Percentiles rank a stretch among this genome's conserved stretches.
These are phyloP conservation scores for Strombidium stylifer DNA, from an alignment of 73 alveolate species.

Conservation along the genomic window DNA sequence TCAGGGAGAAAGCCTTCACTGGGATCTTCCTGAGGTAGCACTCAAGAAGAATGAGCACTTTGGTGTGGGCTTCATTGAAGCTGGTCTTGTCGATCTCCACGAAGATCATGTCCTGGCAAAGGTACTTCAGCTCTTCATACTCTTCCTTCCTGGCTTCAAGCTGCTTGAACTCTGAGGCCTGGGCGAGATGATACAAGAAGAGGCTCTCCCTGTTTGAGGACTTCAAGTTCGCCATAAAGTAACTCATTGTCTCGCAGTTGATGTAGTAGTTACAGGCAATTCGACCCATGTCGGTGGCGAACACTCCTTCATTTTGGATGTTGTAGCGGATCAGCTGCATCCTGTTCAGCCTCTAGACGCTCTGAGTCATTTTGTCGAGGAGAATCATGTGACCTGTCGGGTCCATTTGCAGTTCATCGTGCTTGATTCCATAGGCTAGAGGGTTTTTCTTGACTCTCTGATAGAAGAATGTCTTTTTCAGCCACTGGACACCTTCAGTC, in stretches of 20 bases:
- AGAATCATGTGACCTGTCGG: slow-evolving; percentile 43
- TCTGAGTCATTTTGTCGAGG: slow-evolving; percentile 29
- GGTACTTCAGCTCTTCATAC: slow-evolving; percentile 74
- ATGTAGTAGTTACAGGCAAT: slow-evolving; percentile 98
- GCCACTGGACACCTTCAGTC: slow-evolving; percentile 96
- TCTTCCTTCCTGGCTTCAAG: slow-evolving; percentile 94
- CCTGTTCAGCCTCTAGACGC: slow-evolving; percentile 41
- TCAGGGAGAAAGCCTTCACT: slow-evolving; percentile 78
- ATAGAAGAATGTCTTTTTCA: slow-evolving; percentile 91
- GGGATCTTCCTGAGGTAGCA: slow-evolving; percentile 75
- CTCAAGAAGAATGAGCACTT: slow-evolving; percentile 84
- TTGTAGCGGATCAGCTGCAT: slow-evolving; percentile 46
- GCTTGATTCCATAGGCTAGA: slow-evolving; percentile 65
- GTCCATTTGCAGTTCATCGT: slow-evolving; percentile 20
- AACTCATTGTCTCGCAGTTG: slow-evolving; percentile 88
- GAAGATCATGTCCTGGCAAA: slow-evolving; percentile 56
- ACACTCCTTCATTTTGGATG: slow-evolving; percentile 55
- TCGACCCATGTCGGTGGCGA: slow-evolving; percentile 99
- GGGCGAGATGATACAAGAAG: slow-evolving; percentile 76
- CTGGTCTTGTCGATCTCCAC: slow-evolving; percentile 53
- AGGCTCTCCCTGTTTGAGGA: slow-evolving; percentile 71
- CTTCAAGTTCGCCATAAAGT: slow-evolving; percentile 79
- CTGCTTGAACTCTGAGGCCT: slow-evolving; percentile 89
- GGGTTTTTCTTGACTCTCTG: slow-evolving; percentile 83
- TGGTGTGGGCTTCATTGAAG: slow-evolving; percentile 82